These are phyloP conservation scores for Fraxinus pennsylvanica DNA, from an alignment of 257 asterid genomes.

Conservation along the genomic window DNA sequence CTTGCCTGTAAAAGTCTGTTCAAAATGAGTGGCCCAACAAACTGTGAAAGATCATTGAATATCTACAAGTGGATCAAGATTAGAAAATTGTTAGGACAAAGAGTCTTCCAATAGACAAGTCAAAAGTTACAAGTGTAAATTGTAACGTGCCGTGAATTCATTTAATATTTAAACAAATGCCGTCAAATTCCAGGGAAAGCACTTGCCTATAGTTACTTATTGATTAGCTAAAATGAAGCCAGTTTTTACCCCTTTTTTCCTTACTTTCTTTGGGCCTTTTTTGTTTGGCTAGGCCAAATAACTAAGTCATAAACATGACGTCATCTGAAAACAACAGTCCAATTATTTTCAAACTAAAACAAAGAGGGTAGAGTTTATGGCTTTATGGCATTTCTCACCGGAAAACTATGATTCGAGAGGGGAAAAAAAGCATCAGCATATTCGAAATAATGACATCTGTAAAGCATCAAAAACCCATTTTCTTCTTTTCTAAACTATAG, in stretches of 20 bases:
- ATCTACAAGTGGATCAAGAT: slow-evolving; percentile 59
- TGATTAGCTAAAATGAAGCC: neutral
- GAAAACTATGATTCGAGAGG: neutral
- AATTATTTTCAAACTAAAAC: neutral
- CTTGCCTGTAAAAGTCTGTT: slow-evolving; percentile 76
- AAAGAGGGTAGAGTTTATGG: neutral
- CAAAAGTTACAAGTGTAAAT: slow-evolving; percentile 15
- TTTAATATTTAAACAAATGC: slow-evolving; percentile 1
- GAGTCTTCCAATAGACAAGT: slow-evolving; percentile 17
- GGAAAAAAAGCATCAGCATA: neutral
- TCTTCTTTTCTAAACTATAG: slow-evolving; percentile 12
- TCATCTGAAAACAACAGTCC: neutral
- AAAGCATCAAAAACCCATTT: slow-evolving; percentile 12
- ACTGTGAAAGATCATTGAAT: slow-evolving; percentile 78
- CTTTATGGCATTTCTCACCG: neutral
- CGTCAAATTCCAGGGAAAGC: neutral
- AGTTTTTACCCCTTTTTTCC: neutral
- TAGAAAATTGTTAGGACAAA: slow-evolving; percentile 28
- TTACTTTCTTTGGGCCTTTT: neutral
- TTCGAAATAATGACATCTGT: neutral
- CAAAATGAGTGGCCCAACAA: slow-evolving; percentile 84
- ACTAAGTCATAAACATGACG: neutral
- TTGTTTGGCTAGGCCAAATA: neutral
- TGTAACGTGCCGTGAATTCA: neutral
- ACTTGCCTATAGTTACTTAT: neutral